Percentiles rank a stretch among this genome's conserved stretches.
Evolutionary conservation across 768 basidiomycete species (phyloP).

Genomic region (Xerocomus spinulosus): DNA sequence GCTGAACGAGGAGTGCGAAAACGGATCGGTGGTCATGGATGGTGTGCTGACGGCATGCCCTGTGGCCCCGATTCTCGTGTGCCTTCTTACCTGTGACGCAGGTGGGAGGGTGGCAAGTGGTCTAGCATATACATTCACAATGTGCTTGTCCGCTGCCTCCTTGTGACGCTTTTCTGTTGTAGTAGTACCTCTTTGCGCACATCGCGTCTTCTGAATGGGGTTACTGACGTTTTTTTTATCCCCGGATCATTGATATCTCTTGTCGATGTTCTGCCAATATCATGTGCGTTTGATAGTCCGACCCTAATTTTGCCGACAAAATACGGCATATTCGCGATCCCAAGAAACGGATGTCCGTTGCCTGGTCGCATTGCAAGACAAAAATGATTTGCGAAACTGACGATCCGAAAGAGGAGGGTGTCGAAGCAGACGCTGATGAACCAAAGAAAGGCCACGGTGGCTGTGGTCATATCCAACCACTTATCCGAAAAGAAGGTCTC

Average conservation of each 20-base stretch:
- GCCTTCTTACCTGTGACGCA: slow-evolving; percentile 69
- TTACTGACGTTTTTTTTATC: slow-evolving; percentile 59
- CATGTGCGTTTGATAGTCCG: slow-evolving; percentile 52
- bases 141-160: slow-evolving; percentile 52
- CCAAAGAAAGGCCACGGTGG: slow-evolving; percentile 93
- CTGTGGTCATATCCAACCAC: slow-evolving; percentile 89
- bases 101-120: slow-evolving; percentile 40
- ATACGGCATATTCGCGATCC: slow-evolving; percentile 83
- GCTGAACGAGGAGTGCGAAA: slow-evolving; percentile 95
- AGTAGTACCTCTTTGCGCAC: slow-evolving; percentile 27
- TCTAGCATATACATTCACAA: slow-evolving; percentile 58
- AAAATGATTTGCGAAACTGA: slow-evolving; percentile 88
- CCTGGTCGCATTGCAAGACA: slow-evolving; percentile 83
- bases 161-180: slow-evolving; percentile 42
- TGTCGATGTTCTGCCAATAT: slow-evolving; percentile 21
- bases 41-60: slow-evolving; percentile 25
- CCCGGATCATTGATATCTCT: slow-evolving; percentile 40
- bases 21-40: slow-evolving; percentile 20
- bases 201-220: slow-evolving; percentile 30
- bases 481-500: slow-evolving; percentile 88
- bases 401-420: slow-evolving; percentile 82
- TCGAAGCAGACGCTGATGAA: slow-evolving; percentile 58
- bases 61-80: slow-evolving; percentile 24
- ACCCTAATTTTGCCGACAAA: slow-evolving; percentile 80
- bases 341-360: slow-evolving; percentile 80